Conservation (phyloP, 352 stramenopile genomes). For the Globisporangium emineosum region DNA sequence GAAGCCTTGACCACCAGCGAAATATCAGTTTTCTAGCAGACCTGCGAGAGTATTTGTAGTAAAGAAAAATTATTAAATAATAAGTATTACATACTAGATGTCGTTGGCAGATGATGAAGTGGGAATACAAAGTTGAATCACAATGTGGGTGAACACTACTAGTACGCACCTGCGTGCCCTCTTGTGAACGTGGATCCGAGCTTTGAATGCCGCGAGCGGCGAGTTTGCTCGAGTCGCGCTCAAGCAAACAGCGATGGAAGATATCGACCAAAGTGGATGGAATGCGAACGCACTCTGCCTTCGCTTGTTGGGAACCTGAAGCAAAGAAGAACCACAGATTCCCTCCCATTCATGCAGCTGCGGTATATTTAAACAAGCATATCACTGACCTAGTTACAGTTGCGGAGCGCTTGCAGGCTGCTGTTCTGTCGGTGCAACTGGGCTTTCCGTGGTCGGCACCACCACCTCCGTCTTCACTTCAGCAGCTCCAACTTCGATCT, state of each 20-base stretch:
- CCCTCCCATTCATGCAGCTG: neutral
- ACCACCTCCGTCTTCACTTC: neutral
- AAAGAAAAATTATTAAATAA: too few species aligned
- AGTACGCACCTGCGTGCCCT: too few species aligned
- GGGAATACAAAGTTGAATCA: neutral
- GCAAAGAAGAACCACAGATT: neutral
- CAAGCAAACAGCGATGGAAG: too few species aligned
- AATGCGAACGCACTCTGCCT: too few species aligned
- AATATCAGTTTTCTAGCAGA: too few species aligned
- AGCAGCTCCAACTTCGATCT: neutral
- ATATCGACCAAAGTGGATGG: too few species aligned
- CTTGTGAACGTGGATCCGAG: too few species aligned
- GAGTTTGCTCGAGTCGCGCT: too few species aligned
- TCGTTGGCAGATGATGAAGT: neutral
- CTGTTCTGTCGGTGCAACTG: neutral
- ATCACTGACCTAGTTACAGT: conserved; percentile 3
- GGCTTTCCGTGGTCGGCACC: too few species aligned
- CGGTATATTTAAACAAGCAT: conserved; percentile 11
- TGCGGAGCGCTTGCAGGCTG: neutral
- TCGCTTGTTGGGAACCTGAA: neutral
- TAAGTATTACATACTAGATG: neutral
- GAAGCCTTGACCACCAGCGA: neutral
- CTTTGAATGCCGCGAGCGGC: too few species aligned
- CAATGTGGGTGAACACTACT: neutral
- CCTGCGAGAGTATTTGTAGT: too few species aligned